Evolutionary conservation across 2,329 filamentous ascomycete genomes (phyloP), one percentile per base, ranked within the genome.

Genomic region (Neofusicoccum umdonicola): DNA sequence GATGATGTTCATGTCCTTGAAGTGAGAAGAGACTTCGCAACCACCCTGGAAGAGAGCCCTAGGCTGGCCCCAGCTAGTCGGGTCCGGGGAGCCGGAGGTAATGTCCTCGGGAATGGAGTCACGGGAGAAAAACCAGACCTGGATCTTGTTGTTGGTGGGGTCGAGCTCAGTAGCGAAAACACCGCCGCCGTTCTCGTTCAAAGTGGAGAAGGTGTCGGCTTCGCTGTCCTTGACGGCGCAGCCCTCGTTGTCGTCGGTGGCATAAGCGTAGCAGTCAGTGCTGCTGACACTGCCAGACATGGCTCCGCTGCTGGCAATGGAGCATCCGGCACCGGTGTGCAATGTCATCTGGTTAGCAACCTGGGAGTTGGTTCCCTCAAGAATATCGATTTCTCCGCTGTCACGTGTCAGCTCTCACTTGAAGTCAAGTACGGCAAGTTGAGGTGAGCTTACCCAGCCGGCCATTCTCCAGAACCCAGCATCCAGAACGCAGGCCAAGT

Each of bases 101-200:
- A 92, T 86, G 74, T 93, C 88, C 3, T 76, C 70, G 1, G 91
- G 91, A 65, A 93, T 85, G 13, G 75, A 74, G 67, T 76, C 76
- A n/a, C 91, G 88, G 0, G 88, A 82, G 78, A 96, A 97, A 83
- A 92, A 94, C 86, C 88, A 97, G 68, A 96, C 83, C 45, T 84
- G 84, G 76, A 98, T 95, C 67, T 82, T 82, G 0, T 84, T 74
- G 35, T 84, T 83, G n/a, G 22, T 42, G 15, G 63, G 57, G 1
- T 89, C 92, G 91, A 93, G 96, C 66, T 79, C 71, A 13, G 77
- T 81, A 19, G 80, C 81, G 68, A 79, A 83, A 51, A 83, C 77
- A 56, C 77, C 80, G 58, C 81, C 81, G 31, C 71, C 71, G 62
- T 75, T 77, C 13, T 68, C 62, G 71, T 84, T 90, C 75, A 89